Base-by-base conservation (phyloP, 495 filamentous ascomycete species). In the Penicillium verhagenii region DNA sequence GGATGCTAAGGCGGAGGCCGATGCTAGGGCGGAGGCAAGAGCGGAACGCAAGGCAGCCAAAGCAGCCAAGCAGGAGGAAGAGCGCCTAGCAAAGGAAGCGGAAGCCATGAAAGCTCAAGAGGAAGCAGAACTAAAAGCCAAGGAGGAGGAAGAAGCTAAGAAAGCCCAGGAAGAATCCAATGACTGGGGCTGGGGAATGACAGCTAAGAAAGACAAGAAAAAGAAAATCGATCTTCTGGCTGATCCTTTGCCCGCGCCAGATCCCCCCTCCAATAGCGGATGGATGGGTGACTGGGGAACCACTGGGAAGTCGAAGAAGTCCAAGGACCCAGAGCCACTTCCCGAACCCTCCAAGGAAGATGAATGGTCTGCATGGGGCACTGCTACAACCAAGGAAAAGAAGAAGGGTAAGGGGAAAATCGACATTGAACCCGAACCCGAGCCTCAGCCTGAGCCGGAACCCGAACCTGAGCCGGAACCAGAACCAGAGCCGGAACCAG, bases 181-280 rank as follows among this genome's bases (percentile, higher is more conserved):
- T 54, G 65, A 61, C 55, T 72, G 60, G 57, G 64, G 65, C 33
- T 78, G 69, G 73, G 51, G 47, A 49, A 47, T 63, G 9, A 47
- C 70, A 19, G 56, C 59, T 11, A 69, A 72, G 24, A 70, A 76
- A 28, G 63, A 72, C 26, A 75, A 77, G 47, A 75, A 74, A 54
- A 68, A 68, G 46, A 72, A 74, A 40, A 65, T 68, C 16, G 69
- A 66, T 47, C 53, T 67, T 42, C 39, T 66, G 11, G 58, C 57
- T 24, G 70, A 69, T 31, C 57, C 59, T 23, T 66, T 62, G n/a
- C 60, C 63, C 31, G 39, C 61, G 18, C 40, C 61, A 16, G 55
- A 54, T 37, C 52, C 60, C 29, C 54, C 68, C 13, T 56, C 64
- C 8, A 53, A 56, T 8, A 67, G 70, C 20, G 63, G 71, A 31